Conservation (phyloP, 305 asterid genomes). For the Fraxinus latifolia region DNA sequence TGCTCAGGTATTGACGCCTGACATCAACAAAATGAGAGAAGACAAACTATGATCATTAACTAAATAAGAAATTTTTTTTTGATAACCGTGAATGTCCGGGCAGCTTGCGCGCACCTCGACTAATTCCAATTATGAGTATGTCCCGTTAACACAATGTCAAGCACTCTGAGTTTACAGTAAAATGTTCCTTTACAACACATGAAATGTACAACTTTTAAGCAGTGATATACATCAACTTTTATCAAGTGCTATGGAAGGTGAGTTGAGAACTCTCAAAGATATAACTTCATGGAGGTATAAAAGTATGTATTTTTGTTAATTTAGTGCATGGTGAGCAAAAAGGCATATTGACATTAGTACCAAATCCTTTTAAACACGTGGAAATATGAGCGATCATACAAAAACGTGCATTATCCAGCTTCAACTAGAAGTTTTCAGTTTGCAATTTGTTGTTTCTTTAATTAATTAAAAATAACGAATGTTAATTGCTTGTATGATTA, state of each 20-base stretch:
- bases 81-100: too few species aligned
- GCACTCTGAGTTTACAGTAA: neutral
- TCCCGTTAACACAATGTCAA: neutral
- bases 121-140: neutral
- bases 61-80: neutral
- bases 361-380: neutral
- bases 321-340: neutral
- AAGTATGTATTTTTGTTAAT: neutral
- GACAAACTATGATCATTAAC: constrained; percentile 27
- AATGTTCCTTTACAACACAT: neutral
- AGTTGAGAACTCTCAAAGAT: neutral
- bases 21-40: constrained; percentile 31
- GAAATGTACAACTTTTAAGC: neutral
- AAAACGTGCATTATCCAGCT: neutral
- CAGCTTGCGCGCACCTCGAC: too few species aligned
- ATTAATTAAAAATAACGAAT: neutral
- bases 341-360: neutral
- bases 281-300: neutral
- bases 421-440: neutral
- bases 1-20: constrained; percentile 96
- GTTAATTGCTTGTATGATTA: neutral
- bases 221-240: neutral
- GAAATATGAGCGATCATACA: neutral
- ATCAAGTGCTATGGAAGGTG: neutral
- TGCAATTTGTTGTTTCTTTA: neutral